A percentile compares a stretch with the other conserved stretches of the same genome.
phyloP scores from a whole-genome alignment of 169 alveolate species.

The Plasmodium gonderi region DNA sequence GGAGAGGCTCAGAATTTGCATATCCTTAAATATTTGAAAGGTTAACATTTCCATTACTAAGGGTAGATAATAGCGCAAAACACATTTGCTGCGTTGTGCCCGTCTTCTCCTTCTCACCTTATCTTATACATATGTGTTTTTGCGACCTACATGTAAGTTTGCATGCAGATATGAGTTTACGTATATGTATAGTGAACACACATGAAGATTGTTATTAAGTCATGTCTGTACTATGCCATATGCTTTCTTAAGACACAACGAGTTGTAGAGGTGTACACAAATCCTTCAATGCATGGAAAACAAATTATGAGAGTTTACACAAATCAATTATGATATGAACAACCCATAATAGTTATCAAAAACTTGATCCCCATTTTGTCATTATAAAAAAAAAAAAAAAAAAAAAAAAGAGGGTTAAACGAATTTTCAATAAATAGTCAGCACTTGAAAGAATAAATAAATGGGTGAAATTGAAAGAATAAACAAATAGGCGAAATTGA shows the following conservation, averaged over 20 bases:
- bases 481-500: not conserved
- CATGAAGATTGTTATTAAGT: too few species aligned
- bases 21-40: not conserved
- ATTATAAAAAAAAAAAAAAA: not conserved
- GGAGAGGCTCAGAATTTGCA: not conserved
- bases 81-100: not conserved
- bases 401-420: not conserved
- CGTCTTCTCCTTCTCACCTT: not conserved
- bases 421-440: not conserved
- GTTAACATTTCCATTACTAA: not conserved
- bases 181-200: not conserved
- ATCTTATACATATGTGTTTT: too few species aligned
- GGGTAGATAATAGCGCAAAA: not conserved
- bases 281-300: too few species aligned
- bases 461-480: not conserved
- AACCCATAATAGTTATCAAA: not conserved
- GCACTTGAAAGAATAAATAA: not conserved
- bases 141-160: not conserved
- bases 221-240: too few species aligned
- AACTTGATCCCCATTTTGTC: not conserved
- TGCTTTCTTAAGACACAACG: not conserved
- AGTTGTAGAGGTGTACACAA: not conserved
- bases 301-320: not conserved
- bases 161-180: not conserved
- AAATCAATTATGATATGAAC: not conserved